Conservation (phyloP, 495 filamentous ascomycete species). For the Pseudoneurospora amorphoporcata region DNA sequence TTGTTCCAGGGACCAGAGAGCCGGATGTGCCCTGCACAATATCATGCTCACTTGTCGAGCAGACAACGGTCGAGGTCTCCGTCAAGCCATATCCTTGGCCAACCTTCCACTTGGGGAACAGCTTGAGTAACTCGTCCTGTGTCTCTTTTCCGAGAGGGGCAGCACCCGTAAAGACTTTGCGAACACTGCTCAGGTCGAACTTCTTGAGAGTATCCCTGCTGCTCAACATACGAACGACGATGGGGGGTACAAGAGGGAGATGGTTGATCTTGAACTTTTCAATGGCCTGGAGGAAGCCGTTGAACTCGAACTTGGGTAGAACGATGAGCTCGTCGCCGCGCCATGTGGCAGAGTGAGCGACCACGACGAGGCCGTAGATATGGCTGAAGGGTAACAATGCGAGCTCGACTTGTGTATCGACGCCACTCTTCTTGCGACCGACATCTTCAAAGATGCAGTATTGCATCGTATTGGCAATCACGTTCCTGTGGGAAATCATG, state of each 20-base stretch:
- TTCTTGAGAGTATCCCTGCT: constrained; percentile 50
- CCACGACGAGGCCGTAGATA: constrained; percentile 76
- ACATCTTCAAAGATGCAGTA: constrained; percentile 45
- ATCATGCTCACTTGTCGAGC: constrained; percentile 53
- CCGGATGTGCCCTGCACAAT: constrained; percentile 66
- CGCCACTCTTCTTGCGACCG: constrained; percentile 23
- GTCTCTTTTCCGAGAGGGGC: constrained; percentile 77
- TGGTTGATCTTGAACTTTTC: constrained; percentile 61
- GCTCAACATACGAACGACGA: constrained; percentile 72
- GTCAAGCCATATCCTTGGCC: constrained; percentile 84
- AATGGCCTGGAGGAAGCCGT: constrained; percentile 52
- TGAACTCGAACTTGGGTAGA: constrained; percentile 78
- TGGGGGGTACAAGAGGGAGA: constrained; percentile 71
- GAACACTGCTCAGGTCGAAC: constrained; percentile 65
- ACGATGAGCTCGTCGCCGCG: constrained; percentile 70
- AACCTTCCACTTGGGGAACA: constrained; percentile 56
- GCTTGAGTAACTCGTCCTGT: constrained; percentile 50
- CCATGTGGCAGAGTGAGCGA: constrained; percentile 57
- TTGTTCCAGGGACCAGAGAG: constrained; percentile 53
- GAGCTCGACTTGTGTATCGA: constrained; percentile 50
- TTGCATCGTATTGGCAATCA: constrained; percentile 75
- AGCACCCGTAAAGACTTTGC: constrained; percentile 64
- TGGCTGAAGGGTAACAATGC: constrained; percentile 78
- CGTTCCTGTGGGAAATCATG: constrained; percentile 83
- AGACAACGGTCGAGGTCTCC: constrained; percentile 68